Percentiles rank a stretch among this genome's conserved stretches.
These are phyloP conservation scores for Aureobasidium sp. DNA, from an alignment of 2,329 filamentous ascomycete species.

Conservation along the genomic window DNA sequence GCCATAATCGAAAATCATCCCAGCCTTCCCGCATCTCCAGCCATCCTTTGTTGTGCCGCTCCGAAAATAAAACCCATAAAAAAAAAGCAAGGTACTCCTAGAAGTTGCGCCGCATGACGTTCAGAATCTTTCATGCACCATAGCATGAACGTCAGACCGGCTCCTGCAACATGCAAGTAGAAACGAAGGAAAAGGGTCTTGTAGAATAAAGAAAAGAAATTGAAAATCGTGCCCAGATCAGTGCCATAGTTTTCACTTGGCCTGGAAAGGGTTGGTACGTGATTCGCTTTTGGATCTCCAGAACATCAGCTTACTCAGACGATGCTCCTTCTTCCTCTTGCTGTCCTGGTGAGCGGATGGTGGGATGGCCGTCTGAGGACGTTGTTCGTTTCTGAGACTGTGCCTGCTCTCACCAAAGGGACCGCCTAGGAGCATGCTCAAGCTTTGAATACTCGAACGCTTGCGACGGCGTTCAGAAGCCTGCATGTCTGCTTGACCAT, in stretches of 20 bases:
- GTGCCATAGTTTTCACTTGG: neutral
- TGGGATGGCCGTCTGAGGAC: slow-evolving; percentile 42
- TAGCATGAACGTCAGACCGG: neutral
- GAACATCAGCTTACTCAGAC: slow-evolving; percentile 70
- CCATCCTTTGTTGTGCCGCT: neutral
- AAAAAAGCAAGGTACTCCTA: slow-evolving; percentile 7
- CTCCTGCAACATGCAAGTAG: slow-evolving; percentile 13
- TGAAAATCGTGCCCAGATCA: neutral
- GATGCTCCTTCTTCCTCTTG: slow-evolving; percentile 60
- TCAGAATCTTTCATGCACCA: neutral
- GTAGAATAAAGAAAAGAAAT: neutral
- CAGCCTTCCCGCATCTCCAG: neutral
- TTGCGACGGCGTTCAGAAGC: slow-evolving; percentile 54
- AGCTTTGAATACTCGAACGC: slow-evolving; percentile 67
- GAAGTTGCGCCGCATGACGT: slow-evolving; percentile 11
- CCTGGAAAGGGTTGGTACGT: slow-evolving; percentile 13
- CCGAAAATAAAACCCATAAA: neutral
- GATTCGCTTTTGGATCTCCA: slow-evolving; percentile 54
- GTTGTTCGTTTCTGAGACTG: slow-evolving; percentile 63
- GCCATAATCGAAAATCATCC: slow-evolving; percentile 6
- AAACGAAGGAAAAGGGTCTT: slow-evolving; percentile 10
- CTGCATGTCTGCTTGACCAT: slow-evolving; percentile 14
- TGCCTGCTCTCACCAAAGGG: slow-evolving; percentile 63
- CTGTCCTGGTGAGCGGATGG: slow-evolving; percentile 44
- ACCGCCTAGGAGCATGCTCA: slow-evolving; percentile 69